Evolutionary conservation across 768 basidiomycete genomes (phyloP), one percentile per base, ranked within the genome.

Genomic region (Macrocybe gigantea): DNA sequence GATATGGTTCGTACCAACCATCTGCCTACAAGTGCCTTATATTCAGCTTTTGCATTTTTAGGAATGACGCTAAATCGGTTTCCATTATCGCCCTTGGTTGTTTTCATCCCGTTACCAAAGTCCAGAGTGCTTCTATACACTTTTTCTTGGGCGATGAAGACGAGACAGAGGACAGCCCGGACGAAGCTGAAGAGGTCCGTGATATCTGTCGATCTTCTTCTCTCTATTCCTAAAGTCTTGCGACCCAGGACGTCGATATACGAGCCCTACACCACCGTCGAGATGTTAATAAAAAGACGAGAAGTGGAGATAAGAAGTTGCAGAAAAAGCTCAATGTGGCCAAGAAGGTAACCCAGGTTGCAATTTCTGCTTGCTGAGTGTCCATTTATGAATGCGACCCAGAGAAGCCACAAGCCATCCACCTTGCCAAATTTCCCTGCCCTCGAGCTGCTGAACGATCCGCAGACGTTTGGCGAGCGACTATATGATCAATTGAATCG

Each of bases 121-220:
- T 98, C 0, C 94, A 97, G 63, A 91, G 82, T 51, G 93, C 93
- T 2, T 90, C 93, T 1, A 68, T 94, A 11, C 93, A 97, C 68
- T 99, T 97, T 71, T 99, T 98, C 74, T 79, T 99, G n/a, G 91
- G 91, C 5, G 81, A 77, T 48, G 90, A 91, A 38, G 83, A 91
- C 14, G 83, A 84, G 13, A 75, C 77, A 46, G 83, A 82, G 36
- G 82, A 86, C 50, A 83, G 80, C 38, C 84, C 85, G 39, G 80
- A 85, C 1, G 88, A 88, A 53, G 75, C 75, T 9, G 85, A 85
- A 37, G 79, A 82, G 22, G 73, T 74, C 36, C 13, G 58, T 53
- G 44, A 10, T 43, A 47, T 15, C 31, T 40, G 6, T 42, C 34
- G 55, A 47, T 6, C 30, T 31, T 13, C 32, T 44, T 34, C 12